Evolutionary conservation across 108 stramenopile species (phyloP).

Genomic region (Heterococcus sp.): DNA sequence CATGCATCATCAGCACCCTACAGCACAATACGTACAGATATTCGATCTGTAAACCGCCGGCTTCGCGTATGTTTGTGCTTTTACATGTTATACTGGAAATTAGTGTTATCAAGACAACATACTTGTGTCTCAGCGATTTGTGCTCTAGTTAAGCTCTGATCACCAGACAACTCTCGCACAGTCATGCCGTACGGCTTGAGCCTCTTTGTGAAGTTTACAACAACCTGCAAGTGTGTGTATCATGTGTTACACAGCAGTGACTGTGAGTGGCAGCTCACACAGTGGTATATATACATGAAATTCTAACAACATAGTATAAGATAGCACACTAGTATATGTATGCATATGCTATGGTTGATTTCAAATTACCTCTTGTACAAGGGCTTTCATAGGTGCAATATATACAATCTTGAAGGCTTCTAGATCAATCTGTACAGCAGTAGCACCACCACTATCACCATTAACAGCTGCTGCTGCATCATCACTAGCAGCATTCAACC

Average conservation of each 20-base stretch:
- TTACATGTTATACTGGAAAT: too few relatives aligned
- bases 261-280: too few relatives aligned
- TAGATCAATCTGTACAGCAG: conserved; percentile 68
- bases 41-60: too few relatives aligned
- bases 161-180: conserved; percentile 96
- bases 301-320: too few relatives aligned
- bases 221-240: conserved; percentile 40
- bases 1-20: too few relatives aligned
- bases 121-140: conserved; percentile 88
- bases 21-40: too few relatives aligned
- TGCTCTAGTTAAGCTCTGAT: conserved; percentile 88
- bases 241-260: too few relatives aligned
- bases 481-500: too few relatives aligned
- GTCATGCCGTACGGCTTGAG: conserved; percentile 76
- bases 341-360: too few relatives aligned
- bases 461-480: conserved; percentile 37
- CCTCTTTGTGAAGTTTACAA: conserved; percentile 87
- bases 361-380: conserved; percentile 81
- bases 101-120: not conserved
- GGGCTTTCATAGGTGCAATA: conserved; percentile 99
- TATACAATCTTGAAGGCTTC: conserved; percentile 96
- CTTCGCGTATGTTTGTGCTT: too few relatives aligned
- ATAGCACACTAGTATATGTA: too few relatives aligned
- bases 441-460: conserved; percentile 5
- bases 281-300: too few relatives aligned